A percentile compares a stretch with the other conserved stretches of the same genome.
Conservation (phyloP, 2,329 filamentous ascomycete species). For the Aureobasidium sp. region DNA sequence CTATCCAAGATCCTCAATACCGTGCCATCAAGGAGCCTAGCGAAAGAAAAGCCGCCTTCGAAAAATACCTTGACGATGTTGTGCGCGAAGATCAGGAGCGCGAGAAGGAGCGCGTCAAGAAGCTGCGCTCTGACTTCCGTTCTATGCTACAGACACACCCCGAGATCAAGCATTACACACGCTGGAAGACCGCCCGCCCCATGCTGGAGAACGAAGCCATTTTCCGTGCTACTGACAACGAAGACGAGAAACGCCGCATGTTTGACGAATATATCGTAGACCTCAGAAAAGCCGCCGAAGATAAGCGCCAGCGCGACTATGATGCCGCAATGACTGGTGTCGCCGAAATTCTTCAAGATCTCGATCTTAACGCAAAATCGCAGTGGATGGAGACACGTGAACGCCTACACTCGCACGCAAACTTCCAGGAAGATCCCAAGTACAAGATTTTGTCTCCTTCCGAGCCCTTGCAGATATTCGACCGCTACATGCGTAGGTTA, state of each 20-base stretch:
- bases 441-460: constrained; percentile 80
- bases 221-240: constrained; percentile 83
- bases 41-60: constrained; percentile 83
- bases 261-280: constrained; percentile 90
- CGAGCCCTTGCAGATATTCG: constrained; percentile 87
- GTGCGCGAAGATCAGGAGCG: constrained; percentile 88
- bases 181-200: constrained; percentile 91
- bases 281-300: constrained; percentile 71
- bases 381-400: constrained; percentile 87
- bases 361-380: constrained; percentile 87
- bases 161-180: constrained; percentile 93
- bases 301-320: constrained; percentile 64
- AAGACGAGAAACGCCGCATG: constrained; percentile 77
- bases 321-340: constrained; percentile 82
- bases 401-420: constrained; percentile 68
- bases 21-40: constrained; percentile 87
- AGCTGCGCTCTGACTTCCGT: constrained; percentile 87
- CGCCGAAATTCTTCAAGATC: constrained; percentile 65
- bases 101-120: constrained; percentile 85
- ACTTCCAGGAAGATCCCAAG: constrained; percentile 73
- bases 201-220: constrained; percentile 94
- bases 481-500: constrained; percentile 87
- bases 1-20: constrained; percentile 87
- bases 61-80: constrained; percentile 89
- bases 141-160: constrained; percentile 94